Conservation (phyloP, 164 flowering plant species). For the Umbilicus rupestris region DNA sequence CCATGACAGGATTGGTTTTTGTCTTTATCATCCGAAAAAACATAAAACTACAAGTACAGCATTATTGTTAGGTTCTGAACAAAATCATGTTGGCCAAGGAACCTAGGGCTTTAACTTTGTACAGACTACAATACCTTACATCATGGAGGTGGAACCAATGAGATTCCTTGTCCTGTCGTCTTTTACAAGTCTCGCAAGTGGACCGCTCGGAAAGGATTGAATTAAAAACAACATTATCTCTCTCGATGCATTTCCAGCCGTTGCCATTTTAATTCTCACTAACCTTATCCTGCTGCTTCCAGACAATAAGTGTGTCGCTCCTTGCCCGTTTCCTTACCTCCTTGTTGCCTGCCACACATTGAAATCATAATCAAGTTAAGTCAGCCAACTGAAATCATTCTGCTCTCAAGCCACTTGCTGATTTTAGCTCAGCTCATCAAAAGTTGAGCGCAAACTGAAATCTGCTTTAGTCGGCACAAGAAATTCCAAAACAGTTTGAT, state of each 20-base stretch:
- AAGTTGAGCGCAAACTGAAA: background rate
- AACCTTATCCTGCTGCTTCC: background rate
- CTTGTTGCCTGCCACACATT: constrained; percentile 3
- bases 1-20: constrained; percentile 1
- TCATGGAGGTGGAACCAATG: background rate
- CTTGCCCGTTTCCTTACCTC: background rate
- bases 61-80: background rate
- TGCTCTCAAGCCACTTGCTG: background rate
- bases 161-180: background rate
- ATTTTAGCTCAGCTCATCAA: background rate
- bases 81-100: background rate
- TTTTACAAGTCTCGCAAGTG: background rate
- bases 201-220: background rate
- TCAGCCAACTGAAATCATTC: background rate
- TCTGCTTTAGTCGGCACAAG: background rate
- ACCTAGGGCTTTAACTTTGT: background rate
- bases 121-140: constrained; percentile 9
- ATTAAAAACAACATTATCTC: constrained; percentile 1
- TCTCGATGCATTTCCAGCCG: constrained; percentile 1
- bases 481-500: background rate
- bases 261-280: background rate
- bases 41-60: constrained; percentile 4
- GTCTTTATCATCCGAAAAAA: background rate
- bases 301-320: background rate
- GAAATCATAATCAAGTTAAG: background rate